Base-by-base conservation (phyloP, 306 rosid species). In the Sophora flavescens region DNA sequence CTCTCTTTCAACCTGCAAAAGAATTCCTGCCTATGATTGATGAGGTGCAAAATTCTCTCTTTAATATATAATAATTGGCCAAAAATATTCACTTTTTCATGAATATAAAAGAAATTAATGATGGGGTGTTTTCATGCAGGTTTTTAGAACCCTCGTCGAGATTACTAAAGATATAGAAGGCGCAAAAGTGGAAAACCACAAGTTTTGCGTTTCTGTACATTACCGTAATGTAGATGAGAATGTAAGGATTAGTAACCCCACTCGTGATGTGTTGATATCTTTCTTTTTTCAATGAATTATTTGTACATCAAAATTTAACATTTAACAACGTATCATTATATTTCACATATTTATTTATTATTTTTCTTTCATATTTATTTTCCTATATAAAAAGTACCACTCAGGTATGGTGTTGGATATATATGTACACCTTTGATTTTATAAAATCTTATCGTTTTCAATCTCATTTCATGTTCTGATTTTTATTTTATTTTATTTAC, bases 181-280 rank as follows among this genome's bases (percentile, higher is more conserved):
- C 1, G 89, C 95, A 45, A 90, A 86, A 71, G 91, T 94, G 77
- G 97, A 94, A 75, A 90, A 92, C 58, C 98, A 94, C 92, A 94
- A 92, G 83, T 94, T 94, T 88, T 94, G 98, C 71, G 86, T 78
- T 74, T 89, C 98, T 84, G 97, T 92, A 85, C 98, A 94, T 92
- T 94, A 94, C 64, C 97, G 97, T 66, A 92, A 92, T 36, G 97
- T 94, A 86, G 92, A 92, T 39, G 95, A 92, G 87, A 90, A 82
- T 81, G 98, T 92, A 71, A 38, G 76, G 5, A 42, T 50, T 14
- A 2, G 17, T 39, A 62, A 8, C 70, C 68, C 16, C 54, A 6
- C 47, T 28, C 72, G 10, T 65, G 47, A 68, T 18, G 16, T 36
- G 45, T 70, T 61, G 41, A 53, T 63, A 50, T 42, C 17, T 39